Percentiles rank a stretch among this genome's conserved stretches.
phyloP scores from a whole-genome alignment of 441 rosid genomes.

The Biscutella laevigata region DNA sequence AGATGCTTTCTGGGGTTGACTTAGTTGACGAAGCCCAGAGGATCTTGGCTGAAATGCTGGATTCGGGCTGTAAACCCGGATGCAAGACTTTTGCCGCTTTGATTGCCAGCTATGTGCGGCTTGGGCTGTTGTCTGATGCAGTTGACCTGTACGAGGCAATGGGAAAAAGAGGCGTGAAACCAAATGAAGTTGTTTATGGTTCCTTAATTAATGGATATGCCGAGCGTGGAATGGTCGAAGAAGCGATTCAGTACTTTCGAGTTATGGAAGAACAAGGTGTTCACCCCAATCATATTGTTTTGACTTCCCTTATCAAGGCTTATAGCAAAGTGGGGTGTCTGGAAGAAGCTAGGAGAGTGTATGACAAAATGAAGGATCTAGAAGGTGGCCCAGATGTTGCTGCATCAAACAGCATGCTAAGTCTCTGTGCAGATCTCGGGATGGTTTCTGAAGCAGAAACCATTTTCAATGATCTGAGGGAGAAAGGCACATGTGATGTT shows the following conservation, averaged over 20 bases:
- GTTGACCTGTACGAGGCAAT: slow-evolving; percentile 47
- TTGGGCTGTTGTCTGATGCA: slow-evolving; percentile 54
- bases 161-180: slow-evolving; percentile 52
- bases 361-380: slow-evolving; percentile 51
- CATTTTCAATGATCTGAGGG: slow-evolving; percentile 47
- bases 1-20: slow-evolving; percentile 75
- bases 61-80: slow-evolving; percentile 49
- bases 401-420: slow-evolving; percentile 73
- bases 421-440: slow-evolving; percentile 70
- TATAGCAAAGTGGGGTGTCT: slow-evolving; percentile 64
- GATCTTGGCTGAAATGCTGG: slow-evolving; percentile 61
- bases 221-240: slow-evolving; percentile 53
- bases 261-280: slow-evolving; percentile 56
- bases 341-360: slow-evolving; percentile 56
- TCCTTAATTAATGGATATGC: slow-evolving; percentile 74
- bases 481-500: slow-evolving; percentile 54
- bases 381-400: slow-evolving; percentile 62
- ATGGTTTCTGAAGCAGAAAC: slow-evolving; percentile 63
- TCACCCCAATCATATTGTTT: slow-evolving; percentile 53
- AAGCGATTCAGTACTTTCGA: slow-evolving; percentile 53
- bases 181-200: slow-evolving; percentile 80
- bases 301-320: slow-evolving; percentile 79
- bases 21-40: slow-evolving; percentile 58
- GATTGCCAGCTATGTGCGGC: slow-evolving; percentile 68
- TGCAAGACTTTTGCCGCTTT: slow-evolving; percentile 58